These are phyloP conservation scores for Ophiocordyceps sinensis DNA, from an alignment of 2,329 filamentous ascomycete species.

Conservation along the genomic window DNA sequence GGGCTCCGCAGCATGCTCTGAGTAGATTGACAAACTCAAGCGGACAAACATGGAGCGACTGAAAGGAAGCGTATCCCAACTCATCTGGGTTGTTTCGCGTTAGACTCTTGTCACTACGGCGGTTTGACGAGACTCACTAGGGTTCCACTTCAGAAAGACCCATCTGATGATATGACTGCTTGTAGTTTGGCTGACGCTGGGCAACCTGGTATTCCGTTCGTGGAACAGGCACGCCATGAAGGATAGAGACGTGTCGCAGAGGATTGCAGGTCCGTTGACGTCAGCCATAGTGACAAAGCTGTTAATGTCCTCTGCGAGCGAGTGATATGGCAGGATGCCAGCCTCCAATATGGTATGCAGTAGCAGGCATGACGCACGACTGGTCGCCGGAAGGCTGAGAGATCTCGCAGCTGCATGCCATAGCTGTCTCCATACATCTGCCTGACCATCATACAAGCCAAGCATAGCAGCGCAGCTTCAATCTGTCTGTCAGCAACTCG, in stretches of 20 bases:
- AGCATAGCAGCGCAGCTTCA: slow-evolving; percentile 16
- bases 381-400: slow-evolving; percentile 54
- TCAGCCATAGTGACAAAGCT: slow-evolving; percentile 64
- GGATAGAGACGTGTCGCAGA: slow-evolving; percentile 66
- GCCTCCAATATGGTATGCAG: slow-evolving; percentile 53
- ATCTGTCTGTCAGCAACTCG: slow-evolving; percentile 9
- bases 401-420: slow-evolving; percentile 65
- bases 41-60: slow-evolving; percentile 49
- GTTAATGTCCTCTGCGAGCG: slow-evolving; percentile 54
- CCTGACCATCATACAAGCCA: slow-evolving; percentile 18
- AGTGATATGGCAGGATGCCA: slow-evolving; percentile 51
- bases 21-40: slow-evolving; percentile 54
- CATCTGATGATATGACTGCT: slow-evolving; percentile 65
- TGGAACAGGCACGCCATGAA: slow-evolving; percentile 59
- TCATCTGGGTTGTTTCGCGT: slow-evolving; percentile 34
- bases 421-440: slow-evolving; percentile 48
- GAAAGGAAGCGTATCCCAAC: slow-evolving; percentile 47
- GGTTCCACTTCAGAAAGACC: slow-evolving; percentile 70
- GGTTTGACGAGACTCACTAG: slow-evolving; percentile 40
- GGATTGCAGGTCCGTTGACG: slow-evolving; percentile 60
- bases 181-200: slow-evolving; percentile 51
- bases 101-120: no score
- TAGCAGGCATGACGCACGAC: slow-evolving; percentile 63
- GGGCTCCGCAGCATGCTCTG: slow-evolving; percentile 49
- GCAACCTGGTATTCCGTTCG: slow-evolving; percentile 50